These are phyloP conservation scores for Xylariaceae sp. DNA, from an alignment of 2,329 filamentous ascomycete genomes.

Conservation along the genomic window DNA sequence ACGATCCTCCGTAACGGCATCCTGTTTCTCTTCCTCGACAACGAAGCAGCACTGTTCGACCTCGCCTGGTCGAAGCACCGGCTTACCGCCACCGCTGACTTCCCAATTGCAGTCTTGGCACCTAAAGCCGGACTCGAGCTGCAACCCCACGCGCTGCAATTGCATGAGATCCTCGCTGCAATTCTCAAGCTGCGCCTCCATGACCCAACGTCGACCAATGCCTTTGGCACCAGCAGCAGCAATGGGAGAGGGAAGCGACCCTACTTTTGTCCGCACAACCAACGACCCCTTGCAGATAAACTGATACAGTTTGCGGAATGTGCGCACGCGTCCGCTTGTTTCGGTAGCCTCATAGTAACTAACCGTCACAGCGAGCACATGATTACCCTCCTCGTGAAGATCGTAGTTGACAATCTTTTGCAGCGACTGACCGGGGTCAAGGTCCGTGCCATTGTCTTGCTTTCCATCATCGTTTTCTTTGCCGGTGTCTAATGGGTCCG, in stretches of 20 bases:
- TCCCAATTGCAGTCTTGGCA: constrained; percentile 58
- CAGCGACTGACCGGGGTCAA: constrained; percentile 56
- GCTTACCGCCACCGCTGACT: constrained; percentile 40
- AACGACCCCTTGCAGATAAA: constrained; percentile 89
- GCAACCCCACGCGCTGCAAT: constrained; percentile 62
- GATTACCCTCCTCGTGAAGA: constrained; percentile 88
- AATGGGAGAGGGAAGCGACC: constrained; percentile 50
- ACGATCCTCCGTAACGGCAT: constrained; percentile 44
- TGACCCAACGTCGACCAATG: constrained; percentile 54
- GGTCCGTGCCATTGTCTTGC: constrained; percentile 17
- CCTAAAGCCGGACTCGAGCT: constrained; percentile 48
- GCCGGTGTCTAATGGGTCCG: constrained; percentile 29
- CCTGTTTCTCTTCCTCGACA: constrained; percentile 44
- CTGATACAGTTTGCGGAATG: constrained; percentile 93
- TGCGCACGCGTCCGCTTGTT: constrained; percentile 66
- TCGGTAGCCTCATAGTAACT: constrained; percentile 87
- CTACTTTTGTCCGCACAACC: constrained; percentile 86
- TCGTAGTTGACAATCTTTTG: constrained; percentile 83
- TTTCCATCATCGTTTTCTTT: constrained; percentile 2
- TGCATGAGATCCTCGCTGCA: constrained; percentile 78
- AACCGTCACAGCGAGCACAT: constrained; percentile 89
- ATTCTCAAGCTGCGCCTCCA: constrained; percentile 96
- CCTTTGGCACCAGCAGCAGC: constrained; percentile 3
- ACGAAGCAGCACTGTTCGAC: constrained; percentile 64
- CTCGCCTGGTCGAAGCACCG: constrained; percentile 59